A percentile compares a stretch with the other conserved stretches of the same genome.
phyloP scores from a whole-genome alignment of 2,329 filamentous ascomycete genomes.

The Nemania diffusa region DNA sequence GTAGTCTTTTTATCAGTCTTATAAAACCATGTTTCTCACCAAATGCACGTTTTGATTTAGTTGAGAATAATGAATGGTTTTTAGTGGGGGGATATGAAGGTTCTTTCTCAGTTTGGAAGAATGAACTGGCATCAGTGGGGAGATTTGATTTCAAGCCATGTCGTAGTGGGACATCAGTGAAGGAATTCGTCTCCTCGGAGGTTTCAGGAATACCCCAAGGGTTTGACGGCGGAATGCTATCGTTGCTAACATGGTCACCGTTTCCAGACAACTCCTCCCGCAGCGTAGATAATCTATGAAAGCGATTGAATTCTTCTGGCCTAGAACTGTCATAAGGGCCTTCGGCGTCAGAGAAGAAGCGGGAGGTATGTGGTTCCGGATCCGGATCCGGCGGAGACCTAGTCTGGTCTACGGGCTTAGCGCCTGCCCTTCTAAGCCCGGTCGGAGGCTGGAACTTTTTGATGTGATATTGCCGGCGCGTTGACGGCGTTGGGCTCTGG shows the following conservation, averaged over 20 bases:
- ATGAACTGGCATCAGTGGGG: too few species aligned
- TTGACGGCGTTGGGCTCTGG: slow-evolving; percentile 38
- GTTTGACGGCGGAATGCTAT: neutral
- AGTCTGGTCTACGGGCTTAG: neutral
- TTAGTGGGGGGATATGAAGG: too few species aligned
- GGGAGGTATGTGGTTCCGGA: neutral
- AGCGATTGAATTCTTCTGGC: neutral
- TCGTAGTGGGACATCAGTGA: too few species aligned
- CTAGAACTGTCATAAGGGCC: neutral
- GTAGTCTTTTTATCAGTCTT: too few species aligned
- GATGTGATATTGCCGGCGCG: slow-evolving; percentile 40
- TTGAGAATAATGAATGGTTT: too few species aligned
- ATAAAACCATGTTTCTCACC: too few species aligned
- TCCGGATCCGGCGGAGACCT: neutral
- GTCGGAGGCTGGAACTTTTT: neutral
- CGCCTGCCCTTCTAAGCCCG: neutral
- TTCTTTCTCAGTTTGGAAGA: too few species aligned
- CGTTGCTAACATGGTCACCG: neutral
- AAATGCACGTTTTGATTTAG: too few species aligned
- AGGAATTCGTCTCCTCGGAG: too few species aligned
- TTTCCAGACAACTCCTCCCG: neutral
- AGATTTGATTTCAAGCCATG: too few species aligned
- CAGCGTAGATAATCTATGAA: neutral
- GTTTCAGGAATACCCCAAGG: too few species aligned
- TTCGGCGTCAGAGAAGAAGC: neutral